phyloP scores from a whole-genome alignment of 1,284 basidiomycete species.

The Cryptococcus jaspeensis region DNA sequence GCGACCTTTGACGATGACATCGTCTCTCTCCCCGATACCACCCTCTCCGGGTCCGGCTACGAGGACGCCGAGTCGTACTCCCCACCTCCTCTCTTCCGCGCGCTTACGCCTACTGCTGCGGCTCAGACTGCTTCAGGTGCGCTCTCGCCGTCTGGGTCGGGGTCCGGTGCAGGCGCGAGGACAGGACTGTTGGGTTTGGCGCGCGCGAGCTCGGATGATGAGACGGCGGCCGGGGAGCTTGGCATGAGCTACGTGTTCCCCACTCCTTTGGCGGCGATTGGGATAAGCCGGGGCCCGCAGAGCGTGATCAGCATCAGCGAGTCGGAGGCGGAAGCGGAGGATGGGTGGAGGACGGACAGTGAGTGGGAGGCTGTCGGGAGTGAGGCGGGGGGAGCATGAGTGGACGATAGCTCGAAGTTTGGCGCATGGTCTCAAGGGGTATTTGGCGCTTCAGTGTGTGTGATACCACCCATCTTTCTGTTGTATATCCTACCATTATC shows the following conservation, averaged over 20 bases:
- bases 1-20: conserved; percentile 15
- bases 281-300: conserved; percentile 12
- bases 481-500: no score
- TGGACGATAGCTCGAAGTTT: background rate
- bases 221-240: background rate
- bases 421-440: no score
- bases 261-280: background rate
- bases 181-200: background rate
- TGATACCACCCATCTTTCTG: no score
- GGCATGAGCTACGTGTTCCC: conserved; percentile 14
- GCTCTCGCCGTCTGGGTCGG: background rate
- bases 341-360: conserved; percentile 15
- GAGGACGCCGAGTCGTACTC: conserved; percentile 30
- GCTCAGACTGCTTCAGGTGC: background rate
- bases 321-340: conserved; percentile 17
- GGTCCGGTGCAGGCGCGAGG: background rate
- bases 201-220: no score
- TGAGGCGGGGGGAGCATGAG: background rate
- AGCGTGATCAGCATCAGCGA: conserved; percentile 30
- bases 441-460: no score
- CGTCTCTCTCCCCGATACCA: conserved; percentile 16
- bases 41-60: conserved; percentile 12
- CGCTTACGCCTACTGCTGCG: background rate
- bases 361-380: conserved; percentile 17
- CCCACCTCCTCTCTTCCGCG: conserved; percentile 6